Base-by-base conservation (phyloP, 352 stramenopile species). In the Elongisporangium undulatum region DNA sequence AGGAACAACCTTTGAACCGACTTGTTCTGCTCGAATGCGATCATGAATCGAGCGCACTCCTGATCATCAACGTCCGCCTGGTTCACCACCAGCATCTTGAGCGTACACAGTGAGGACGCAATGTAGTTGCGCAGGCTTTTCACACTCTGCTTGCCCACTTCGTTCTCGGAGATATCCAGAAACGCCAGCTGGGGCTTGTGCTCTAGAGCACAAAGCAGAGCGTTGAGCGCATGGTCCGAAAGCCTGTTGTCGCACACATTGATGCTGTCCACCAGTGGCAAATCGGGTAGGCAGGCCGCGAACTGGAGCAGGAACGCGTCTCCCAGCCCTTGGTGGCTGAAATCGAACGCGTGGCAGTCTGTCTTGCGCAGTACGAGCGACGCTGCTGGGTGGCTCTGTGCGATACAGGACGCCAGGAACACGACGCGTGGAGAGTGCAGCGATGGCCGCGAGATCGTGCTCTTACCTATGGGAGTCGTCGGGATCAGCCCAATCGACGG, bases 1-100 rank as follows among this genome's bases (percentile, higher is more conserved):
- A 97, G 67, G 3, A 71, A 69, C 2, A 97, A 62, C 19, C 66
- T 56, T 21, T 81, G 68, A 10, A 96, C 75, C 0, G 79, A 92
- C 23, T 84, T 81, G 73, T 96, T 95, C 41, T 72, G 61, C 56
- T 89, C 73, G 19, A 96, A 72, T 16, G 83, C 74, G 56, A 78
- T 76, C 68, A 89, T 87, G 21, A 93, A 77, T 13, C 81, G 68
- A 1, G 74, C 75, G 51, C 82, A 90, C 29, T 96, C 89, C 19
- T 72, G 57, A 39, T 90, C 81, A 59, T 82, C 77, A 21, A 90
- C 63, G 39, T 81, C 68, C 7, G 80, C 74, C 41, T 85, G 68
- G 45, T 87, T 86, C 6, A 90, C 52, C 2, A 73, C 64, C 4
- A 90, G 61, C 13, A 69, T 71, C 24, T 72, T 82, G 49, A 90